A percentile compares a stretch with the other conserved stretches of the same genome.
phyloP scores from a whole-genome alignment of 495 filamentous ascomycete species.

The Pyrenula massariospora region DNA sequence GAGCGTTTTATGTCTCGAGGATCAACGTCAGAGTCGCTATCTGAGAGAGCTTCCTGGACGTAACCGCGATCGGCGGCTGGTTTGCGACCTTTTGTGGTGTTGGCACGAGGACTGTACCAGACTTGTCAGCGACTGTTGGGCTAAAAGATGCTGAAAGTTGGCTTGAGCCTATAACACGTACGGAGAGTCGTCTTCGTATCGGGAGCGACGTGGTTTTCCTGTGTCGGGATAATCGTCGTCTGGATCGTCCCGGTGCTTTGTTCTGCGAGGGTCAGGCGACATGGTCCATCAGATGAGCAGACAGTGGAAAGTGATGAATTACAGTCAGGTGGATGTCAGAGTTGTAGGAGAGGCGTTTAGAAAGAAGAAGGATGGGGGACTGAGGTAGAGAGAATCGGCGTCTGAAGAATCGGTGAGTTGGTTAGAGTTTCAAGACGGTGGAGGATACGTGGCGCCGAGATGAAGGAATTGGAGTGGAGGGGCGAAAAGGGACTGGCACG shows the following conservation, averaged over 20 bases:
- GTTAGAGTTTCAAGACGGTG: background rate
- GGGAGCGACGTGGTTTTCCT: background rate
- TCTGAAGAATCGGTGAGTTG: background rate
- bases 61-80: background rate
- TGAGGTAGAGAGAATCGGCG: background rate
- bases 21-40: background rate
- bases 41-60: background rate
- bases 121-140: background rate
- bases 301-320: background rate
- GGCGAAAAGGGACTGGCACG: no score
- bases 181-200: background rate
- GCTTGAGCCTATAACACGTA: no score
- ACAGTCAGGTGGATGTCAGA: no score
- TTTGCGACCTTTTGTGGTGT: background rate
- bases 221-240: background rate
- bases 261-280: background rate
- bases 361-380: background rate
- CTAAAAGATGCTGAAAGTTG: no score
- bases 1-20: background rate
- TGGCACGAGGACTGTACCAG: background rate
- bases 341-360: background rate
- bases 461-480: background rate
- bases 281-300: background rate
- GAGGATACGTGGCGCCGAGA: background rate
- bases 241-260: background rate